Evolutionary conservation across 371 early-diverging fungal species (phyloP), one percentile per base, ranked within the genome.

Genomic region (Rhizopus microsporus): DNA sequence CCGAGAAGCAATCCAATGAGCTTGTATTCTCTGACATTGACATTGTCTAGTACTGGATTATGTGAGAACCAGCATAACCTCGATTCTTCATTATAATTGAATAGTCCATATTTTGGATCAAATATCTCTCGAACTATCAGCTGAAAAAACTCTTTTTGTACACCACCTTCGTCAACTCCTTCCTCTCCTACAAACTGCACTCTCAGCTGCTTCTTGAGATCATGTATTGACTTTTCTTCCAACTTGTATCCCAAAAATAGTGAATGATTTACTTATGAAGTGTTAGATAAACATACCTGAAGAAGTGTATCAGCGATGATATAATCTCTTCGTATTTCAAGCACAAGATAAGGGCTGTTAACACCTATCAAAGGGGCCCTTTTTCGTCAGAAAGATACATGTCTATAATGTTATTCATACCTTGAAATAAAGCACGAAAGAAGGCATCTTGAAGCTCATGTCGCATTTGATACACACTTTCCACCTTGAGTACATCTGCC

Each of bases 71-170:
- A 95, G 65, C 90, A 91, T 33, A 91, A 73, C 23, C 87, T 78
- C 15, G 91, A 85, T 58, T 92, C 92, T 17, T 95, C 93, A 56
- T 94, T 91, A 51, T 83, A 88, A 8, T 61, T 70, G 64, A 96
- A 98, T 84, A 98, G 91, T 33, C 95, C 97, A 66, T 93, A 97
- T 63, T 93, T 88, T 13, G 90, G 87, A 63, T 95, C 93, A 74
- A 97, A 91, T 46, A 97, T 80, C 51, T 96, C 93, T 46, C 95
- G 84, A 52, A 93, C 89, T 13, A 96, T 83, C 30, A 96, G 78
- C 51, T 92, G 89, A 68, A 96, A 94, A 79, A 96, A 96, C 71
- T 99, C 99, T 60, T 97, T 96, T 53, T 94, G 95, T 7, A 99
- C 90, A 6, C 97, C 97, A 35, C 97, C 97, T 68, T 89, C 92